Conservation (phyloP, 768 basidiomycete species). For the Tylopilus sp. region DNA sequence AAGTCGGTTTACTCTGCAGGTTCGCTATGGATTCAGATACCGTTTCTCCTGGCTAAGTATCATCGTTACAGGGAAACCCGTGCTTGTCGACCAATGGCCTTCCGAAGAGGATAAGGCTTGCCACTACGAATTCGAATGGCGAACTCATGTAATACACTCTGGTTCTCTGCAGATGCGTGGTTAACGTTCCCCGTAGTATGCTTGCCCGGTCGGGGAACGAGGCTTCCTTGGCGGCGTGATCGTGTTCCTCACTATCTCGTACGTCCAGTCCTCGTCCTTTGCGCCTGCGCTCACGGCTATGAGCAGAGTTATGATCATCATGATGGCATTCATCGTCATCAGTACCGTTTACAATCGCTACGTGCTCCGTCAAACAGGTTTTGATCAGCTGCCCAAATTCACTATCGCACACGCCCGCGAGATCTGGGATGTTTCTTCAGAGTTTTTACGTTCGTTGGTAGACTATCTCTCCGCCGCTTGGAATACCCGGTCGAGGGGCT, state of each 20-base stretch:
- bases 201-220: constrained; percentile 66
- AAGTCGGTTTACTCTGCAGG: constrained; percentile 56
- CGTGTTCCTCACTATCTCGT: constrained; percentile 58
- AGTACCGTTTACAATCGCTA: constrained; percentile 78
- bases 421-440: constrained; percentile 20
- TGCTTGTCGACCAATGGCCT: constrained; percentile 63
- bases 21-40: neutral
- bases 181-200: constrained; percentile 42
- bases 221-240: constrained; percentile 50
- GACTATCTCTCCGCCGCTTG: constrained; percentile 11
- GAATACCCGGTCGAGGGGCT: constrained; percentile 16
- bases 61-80: constrained; percentile 38
- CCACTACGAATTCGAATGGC: constrained; percentile 81
- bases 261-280: constrained; percentile 26
- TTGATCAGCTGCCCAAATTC: constrained; percentile 71
- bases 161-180: neutral
- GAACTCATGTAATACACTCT: constrained; percentile 58
- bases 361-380: constrained; percentile 66
- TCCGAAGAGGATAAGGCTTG: constrained; percentile 63
- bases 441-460: constrained; percentile 13
- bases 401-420: constrained; percentile 28
- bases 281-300: neutral
- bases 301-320: constrained; percentile 49
- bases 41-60: neutral
- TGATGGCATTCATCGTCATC: constrained; percentile 62